Evolutionary conservation across 768 basidiomycete genomes (phyloP), one percentile per base, ranked within the genome.

Genomic region (Leccinellum rugosiceps): DNA sequence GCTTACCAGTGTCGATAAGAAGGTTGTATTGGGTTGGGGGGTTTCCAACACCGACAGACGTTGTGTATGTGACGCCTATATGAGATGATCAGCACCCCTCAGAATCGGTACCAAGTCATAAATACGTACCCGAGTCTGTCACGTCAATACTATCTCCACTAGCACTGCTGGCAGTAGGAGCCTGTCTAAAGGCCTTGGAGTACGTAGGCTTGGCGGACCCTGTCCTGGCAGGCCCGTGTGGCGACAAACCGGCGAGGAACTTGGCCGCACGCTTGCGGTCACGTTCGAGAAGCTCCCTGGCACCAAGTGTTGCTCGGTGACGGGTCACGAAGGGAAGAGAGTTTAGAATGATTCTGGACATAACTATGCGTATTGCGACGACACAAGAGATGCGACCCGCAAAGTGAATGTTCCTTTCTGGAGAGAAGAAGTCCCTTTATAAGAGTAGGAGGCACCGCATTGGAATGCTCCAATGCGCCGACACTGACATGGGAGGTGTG

Each of bases 251-350:
- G 25, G 76, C 71, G n/a, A 83, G 63, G 61, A 86, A 61, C 74
- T 82, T 86, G 69, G 76, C 69, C 11, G 84, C 83, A 14, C 85
- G 79, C 46, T 76, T 75, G 59, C 75, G 72, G 68, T 86, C 83
- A 65, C 78, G 78, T 26, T 79, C 75, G 47, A 85, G 69, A 58
- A 85, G 74, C 34, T 81, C 75, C 63, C 70, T 76, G 19, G 76
- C 80, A 45, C 78, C 76, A n/a, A 71, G 58, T 59, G 63, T 55
- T 26, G 61, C 58, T 66, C 68, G 61, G 64, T 85, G 54, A 61
- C 76, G 76, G 34, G 80, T 74, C 31, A 74, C 65, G 69, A 85
- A 82, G 28, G 78, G 80, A 47, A 83, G 50, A 6, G 76, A 68
- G 49, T 68, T 72, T 59, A 76, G 64, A 26, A 76, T 58, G 46